phyloP scores from a whole-genome alignment of 2,329 filamentous ascomycete genomes.

The Fusarium marasasianum region DNA sequence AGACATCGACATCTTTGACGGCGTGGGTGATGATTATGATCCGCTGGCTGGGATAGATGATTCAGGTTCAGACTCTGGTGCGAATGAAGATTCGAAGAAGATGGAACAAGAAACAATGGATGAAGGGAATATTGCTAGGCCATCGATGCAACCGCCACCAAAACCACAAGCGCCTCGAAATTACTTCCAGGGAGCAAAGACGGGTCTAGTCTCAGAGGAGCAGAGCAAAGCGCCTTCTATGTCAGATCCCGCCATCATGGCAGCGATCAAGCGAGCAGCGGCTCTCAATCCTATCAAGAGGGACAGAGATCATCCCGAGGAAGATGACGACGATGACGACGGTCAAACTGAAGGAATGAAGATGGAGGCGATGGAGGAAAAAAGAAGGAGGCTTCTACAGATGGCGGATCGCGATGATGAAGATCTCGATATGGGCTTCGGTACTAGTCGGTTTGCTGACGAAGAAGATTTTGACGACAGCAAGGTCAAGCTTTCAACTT shows the following conservation, averaged over 20 bases:
- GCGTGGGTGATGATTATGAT: conserved; percentile 73
- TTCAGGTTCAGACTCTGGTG: conserved; percentile 57
- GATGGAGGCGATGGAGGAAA: conserved; percentile 69
- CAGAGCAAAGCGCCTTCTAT: conserved; percentile 63
- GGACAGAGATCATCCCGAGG: conserved; percentile 44
- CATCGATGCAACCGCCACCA: conserved; percentile 59
- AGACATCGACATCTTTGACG: conserved; percentile 73
- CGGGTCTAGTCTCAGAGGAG: conserved; percentile 63
- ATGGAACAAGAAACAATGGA: conserved; percentile 31
- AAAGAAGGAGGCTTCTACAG: conserved; percentile 78
- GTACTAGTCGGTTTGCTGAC: conserved; percentile 85
- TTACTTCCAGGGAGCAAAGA: conserved; percentile 71
- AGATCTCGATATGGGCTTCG: conserved; percentile 95
- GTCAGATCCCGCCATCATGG: conserved; percentile 80
- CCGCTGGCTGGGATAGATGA: conserved; percentile 68
- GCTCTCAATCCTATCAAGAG: conserved; percentile 62
- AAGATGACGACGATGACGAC: conserved; percentile 40
- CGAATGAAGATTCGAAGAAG: conserved; percentile 49
- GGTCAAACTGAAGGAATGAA: conserved; percentile 54
- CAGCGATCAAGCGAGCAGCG: conserved; percentile 86
- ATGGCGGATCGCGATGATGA: conserved; percentile 82
- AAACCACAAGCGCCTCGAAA: conserved; percentile 58
- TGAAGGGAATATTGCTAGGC: conserved; percentile 32
- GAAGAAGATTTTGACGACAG: conserved; percentile 81
- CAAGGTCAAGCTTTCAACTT: conserved; percentile 74